Percentiles rank a stretch among this genome's conserved stretches.
phyloP scores from a whole-genome alignment of 164 flowering plant species.

The Stephania yunnanensis region DNA sequence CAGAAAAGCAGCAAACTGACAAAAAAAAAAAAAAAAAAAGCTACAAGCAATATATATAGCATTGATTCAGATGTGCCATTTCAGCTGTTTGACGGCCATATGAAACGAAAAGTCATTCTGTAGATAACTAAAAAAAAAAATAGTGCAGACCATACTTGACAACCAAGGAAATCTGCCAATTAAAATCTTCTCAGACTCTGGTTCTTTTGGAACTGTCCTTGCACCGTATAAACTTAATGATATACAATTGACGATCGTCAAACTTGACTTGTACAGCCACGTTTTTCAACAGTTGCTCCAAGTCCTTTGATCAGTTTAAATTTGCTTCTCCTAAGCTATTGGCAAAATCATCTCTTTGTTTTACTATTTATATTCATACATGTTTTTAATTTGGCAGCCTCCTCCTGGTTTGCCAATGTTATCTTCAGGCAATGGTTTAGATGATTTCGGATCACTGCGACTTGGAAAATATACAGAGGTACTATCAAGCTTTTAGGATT shows the following conservation, averaged over 20 bases:
- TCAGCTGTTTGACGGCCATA: not conserved
- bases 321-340: not conserved
- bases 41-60: too few relatives aligned
- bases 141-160: not conserved
- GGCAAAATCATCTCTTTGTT: not conserved
- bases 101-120: not conserved
- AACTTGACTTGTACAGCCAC: not conserved
- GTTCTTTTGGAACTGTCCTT: not conserved
- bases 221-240: too few relatives aligned
- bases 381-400: slow-evolving; percentile 35
- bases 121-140: not conserved
- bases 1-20: not conserved
- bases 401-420: slow-evolving; percentile 74
- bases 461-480: slow-evolving; percentile 91
- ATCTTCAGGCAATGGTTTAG: slow-evolving; percentile 34
- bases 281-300: not conserved
- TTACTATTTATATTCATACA: not conserved
- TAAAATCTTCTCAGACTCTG: not conserved
- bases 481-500: not conserved
- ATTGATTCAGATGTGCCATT: too few relatives aligned
- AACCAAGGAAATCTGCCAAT: not conserved
- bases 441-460: slow-evolving; percentile 46
- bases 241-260: not conserved
- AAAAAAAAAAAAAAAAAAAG: too few relatives aligned
- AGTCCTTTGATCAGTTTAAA: not conserved